Evolutionary conservation across 768 basidiomycete genomes (phyloP), one percentile per base, ranked within the genome.

Genomic region (Heimioporus sp.): DNA sequence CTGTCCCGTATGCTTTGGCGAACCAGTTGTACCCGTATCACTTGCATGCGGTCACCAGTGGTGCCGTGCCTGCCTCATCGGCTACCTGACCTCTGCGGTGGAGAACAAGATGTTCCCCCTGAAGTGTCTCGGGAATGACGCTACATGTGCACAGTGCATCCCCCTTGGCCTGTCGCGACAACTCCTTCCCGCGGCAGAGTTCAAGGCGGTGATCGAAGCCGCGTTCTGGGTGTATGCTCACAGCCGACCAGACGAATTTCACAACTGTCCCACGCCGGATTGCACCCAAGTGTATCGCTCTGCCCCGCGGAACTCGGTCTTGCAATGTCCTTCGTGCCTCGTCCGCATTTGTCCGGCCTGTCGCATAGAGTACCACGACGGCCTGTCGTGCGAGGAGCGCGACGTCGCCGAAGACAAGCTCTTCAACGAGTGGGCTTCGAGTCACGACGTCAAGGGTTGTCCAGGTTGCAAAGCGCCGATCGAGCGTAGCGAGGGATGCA

Each of bases 201-300:
- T 88, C 59, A 73, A 80, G 24, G 71, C 76, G 0, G 57, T 91
- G 32, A 69, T 80, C 16, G 72, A 80, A 12, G 79, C 86, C 0
- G 79, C 88, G 0, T 84, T 86, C 57, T 72, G 79, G n/a, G 65
- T 78, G 0, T 75, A 90, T 60, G 72, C 89, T 17, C 80, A 84
- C 52, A 68, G 78, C 2, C 78, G 78, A 35, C 74, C 86, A 0
- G 68, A 75, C 9, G 85, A 90, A 51, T 86, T 86, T 58, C 76
- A 80, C 52, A 85, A 82, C 58, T 92, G 90, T 67, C 90, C 90
- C 0, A 85, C 88, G 0, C 85, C 90, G 0, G 87, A 92, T 63
- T 92, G 90, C 58, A 72, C 73, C 0, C 85, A 90, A 59, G 75
- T 90, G 7, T 92, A 92, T 63, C 82, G 87, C 24, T 61, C 76